Base-by-base conservation (phyloP, 2,329 filamentous ascomycete genomes). In the Nigrospora oryzae region DNA sequence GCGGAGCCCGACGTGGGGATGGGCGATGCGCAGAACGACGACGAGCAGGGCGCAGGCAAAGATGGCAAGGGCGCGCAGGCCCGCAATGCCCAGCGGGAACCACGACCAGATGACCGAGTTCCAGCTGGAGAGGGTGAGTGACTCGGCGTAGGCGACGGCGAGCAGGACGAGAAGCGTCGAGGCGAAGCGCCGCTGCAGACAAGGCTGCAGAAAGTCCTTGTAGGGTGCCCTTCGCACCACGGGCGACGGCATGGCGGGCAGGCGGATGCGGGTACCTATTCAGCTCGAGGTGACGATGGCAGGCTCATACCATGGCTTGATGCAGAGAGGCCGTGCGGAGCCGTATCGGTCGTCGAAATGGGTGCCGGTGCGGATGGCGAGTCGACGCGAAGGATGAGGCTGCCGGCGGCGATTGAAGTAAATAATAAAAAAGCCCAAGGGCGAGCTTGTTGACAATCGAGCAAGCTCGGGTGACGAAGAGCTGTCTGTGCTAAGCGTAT, bases 131-230 rank as follows among this genome's bases (percentile, higher is more conserved):
- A 95, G 74, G 45, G 81, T 63, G 43, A 93, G 66, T 40, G 89
- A 78, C 59, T 88, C 79, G 34, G 78, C 44, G 62, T 93, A 95
- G 59, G 87, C 88, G 45, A 89, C 71, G 40, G 74, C 66, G 11
- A 93, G 67, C 13, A 89, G 72, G 50, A 87, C 69, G 13, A 78
- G 74, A 40, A 85, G 84, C 12, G 88, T 89, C 51, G 82, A 83
- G 40, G 85, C 84, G 66, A 96, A 97, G 57, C 89, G 81, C 57
- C 86, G 77, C 65, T 97, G 91, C 51, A 96, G 72, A 43, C 86
- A 83, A 41, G 91, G 90, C 49, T 91, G 94, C 54, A 96, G 70
- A 64, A 94, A 94, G 69, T 95, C 88, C 72, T 89, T 85, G 67
- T 95, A 95, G 40, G 76, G 71, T 57, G 71, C 68, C 59, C 63